A percentile compares a stretch with the other conserved stretches of the same genome.
Evolutionary conservation across 2,329 filamentous ascomycete species (phyloP).

Genomic region (Aciculosporium take): DNA sequence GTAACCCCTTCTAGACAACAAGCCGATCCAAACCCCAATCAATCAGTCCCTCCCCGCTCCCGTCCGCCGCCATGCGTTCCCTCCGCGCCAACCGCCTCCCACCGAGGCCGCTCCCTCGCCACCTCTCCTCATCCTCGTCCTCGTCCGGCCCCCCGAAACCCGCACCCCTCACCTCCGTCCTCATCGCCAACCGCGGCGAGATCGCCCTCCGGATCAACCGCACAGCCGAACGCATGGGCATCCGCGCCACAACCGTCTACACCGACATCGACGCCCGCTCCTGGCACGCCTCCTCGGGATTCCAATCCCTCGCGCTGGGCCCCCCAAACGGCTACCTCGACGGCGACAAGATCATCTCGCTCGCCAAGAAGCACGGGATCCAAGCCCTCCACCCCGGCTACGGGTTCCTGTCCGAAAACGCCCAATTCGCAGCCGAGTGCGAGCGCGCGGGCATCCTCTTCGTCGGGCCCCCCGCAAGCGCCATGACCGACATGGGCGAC

Average conservation of each 20-base stretch:
- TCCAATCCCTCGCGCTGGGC: constrained; percentile 72
- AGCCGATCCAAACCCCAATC: no score
- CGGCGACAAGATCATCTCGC: constrained; percentile 76
- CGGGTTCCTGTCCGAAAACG: constrained; percentile 90
- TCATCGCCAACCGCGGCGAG: constrained; percentile 94
- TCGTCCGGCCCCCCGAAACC: constrained; percentile 23
- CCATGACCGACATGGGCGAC: constrained; percentile 82
- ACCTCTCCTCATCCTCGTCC: constrained; percentile 14
- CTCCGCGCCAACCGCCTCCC: constrained; percentile 36
- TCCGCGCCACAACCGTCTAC: constrained; percentile 86
- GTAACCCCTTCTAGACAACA: no score
- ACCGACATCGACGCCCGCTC: constrained; percentile 79
- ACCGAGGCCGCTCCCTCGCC: constrained; percentile 28
- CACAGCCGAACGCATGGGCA: constrained; percentile 77
- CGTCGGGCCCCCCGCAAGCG: constrained; percentile 74
- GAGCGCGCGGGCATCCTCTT: constrained; percentile 84
- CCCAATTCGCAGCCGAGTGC: constrained; percentile 76
- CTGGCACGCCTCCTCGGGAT: constrained; percentile 77
- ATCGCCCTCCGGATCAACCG: constrained; percentile 87
- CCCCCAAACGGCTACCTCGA: constrained; percentile 80
- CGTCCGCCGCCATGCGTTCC: constrained; percentile 35
- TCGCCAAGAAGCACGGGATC: constrained; percentile 76
- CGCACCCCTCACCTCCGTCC: constrained; percentile 59
- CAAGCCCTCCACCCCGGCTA: constrained; percentile 92
- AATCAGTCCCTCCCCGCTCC: no score